Evolutionary conservation across 202 grass and related monocot genomes (phyloP).

Genomic region (Cymbopogon flexuosus): DNA sequence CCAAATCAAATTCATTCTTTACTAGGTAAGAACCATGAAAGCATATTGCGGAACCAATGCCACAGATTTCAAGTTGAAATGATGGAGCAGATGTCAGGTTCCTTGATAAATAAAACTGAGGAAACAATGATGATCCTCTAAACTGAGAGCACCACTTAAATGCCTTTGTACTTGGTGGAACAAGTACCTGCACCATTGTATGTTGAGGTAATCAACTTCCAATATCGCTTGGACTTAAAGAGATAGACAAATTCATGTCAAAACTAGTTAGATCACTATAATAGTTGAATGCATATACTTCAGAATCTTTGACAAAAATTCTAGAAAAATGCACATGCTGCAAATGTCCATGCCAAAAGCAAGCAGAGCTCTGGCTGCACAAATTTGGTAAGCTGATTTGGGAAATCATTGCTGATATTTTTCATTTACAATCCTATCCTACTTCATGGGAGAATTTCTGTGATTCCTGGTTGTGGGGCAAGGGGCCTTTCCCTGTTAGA

Average conservation of each 20-base stretch:
- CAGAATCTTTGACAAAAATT: background rate
- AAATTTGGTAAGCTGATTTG: background rate
- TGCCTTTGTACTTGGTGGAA: conserved; percentile 71
- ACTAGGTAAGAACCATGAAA: conserved; percentile 47
- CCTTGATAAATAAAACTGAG: conserved; percentile 74
- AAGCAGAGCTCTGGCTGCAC: background rate
- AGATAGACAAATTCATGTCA: background rate
- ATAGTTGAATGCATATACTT: background rate
- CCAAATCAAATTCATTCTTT: conserved; percentile 45
- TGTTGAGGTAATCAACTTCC: conserved; percentile 17
- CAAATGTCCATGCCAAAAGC: background rate
- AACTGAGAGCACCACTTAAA: conserved; percentile 65
- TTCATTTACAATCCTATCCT: too few relatives aligned
- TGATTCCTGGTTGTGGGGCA: too few relatives aligned
- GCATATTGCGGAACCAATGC: conserved; percentile 62
- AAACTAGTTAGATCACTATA: background rate
- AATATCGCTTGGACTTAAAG: background rate
- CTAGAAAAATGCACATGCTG: background rate
- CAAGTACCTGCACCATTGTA: conserved; percentile 52
- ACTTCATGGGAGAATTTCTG: too few relatives aligned
- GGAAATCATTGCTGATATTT: too few relatives aligned
- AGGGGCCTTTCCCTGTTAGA: too few relatives aligned
- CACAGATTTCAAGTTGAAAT: conserved; percentile 50
- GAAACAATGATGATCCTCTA: conserved; percentile 54
- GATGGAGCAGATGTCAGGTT: conserved; percentile 20